Conservation (phyloP, 176 grass and related monocot species). For the Zizania latifolia region DNA sequence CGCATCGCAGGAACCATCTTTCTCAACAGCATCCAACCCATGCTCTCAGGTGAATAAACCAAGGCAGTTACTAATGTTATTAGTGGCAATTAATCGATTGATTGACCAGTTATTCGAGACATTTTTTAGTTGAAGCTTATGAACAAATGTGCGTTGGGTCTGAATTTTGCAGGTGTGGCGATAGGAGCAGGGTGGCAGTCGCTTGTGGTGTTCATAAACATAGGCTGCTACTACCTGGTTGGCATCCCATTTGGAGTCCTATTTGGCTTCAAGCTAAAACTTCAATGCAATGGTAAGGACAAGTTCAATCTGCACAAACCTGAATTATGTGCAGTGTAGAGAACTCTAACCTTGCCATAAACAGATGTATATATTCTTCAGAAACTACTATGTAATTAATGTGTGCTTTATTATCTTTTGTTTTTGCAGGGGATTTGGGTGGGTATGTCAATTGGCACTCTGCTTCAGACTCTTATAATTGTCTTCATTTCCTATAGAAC, state of each 20-base stretch:
- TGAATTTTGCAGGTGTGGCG: slow-evolving; percentile 47
- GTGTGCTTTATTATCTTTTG: too few species aligned
- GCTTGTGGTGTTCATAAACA: slow-evolving; percentile 58
- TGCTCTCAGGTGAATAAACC: slow-evolving; percentile 55
- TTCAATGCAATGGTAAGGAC: slow-evolving; percentile 30
- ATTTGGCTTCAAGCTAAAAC: slow-evolving; percentile 59
- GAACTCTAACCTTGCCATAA: too few species aligned
- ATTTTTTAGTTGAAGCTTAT: too few species aligned
- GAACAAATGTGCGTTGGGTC: too few species aligned
- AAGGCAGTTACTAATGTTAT: too few species aligned
- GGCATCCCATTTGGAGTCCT: slow-evolving; percentile 54
- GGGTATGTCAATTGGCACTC: slow-evolving; percentile 50
- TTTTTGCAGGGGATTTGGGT: slow-evolving; percentile 69
- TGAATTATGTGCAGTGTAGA: too few species aligned
- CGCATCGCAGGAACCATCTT: slow-evolving; percentile 51
- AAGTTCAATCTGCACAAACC: too few species aligned
- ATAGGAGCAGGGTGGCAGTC: slow-evolving; percentile 86
- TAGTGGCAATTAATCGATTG: too few species aligned
- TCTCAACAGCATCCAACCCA: slow-evolving; percentile 76
- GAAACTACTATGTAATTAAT: too few species aligned
- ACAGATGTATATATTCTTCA: too few species aligned
- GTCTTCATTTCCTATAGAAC: slow-evolving; percentile 53
- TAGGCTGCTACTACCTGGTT: slow-evolving; percentile 52
- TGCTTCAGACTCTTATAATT: slow-evolving; percentile 53
- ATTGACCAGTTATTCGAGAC: too few species aligned